These are phyloP conservation scores for Plenodomus tracheiphilus DNA, from an alignment of 2,329 filamentous ascomycete genomes.

Conservation along the genomic window DNA sequence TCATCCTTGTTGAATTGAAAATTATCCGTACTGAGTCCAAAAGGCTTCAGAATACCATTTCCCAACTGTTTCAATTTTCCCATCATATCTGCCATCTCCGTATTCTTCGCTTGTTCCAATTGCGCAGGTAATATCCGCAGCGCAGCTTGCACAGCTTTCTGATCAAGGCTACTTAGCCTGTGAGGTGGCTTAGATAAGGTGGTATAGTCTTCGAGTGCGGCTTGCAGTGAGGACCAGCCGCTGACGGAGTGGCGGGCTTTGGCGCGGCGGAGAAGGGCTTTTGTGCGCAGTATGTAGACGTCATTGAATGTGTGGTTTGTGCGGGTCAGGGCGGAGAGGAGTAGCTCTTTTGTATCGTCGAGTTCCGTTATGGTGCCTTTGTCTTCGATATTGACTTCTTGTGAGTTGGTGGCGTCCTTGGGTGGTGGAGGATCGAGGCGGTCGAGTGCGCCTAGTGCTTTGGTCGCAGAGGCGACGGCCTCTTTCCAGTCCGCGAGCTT, in stretches of 20 bases:
- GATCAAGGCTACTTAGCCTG: conserved; percentile 65
- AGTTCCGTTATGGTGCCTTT: conserved; percentile 63
- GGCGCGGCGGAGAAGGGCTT: conserved; percentile 79
- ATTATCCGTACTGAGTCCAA: conserved; percentile 90
- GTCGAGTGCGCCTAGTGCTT: conserved; percentile 73
- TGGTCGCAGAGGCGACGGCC: conserved; percentile 72
- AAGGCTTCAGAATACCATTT: conserved; percentile 88
- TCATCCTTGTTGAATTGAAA: conserved; percentile 94
- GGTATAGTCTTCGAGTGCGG: conserved; percentile 81
- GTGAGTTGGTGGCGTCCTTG: conserved; percentile 44
- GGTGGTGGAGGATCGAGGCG: conserved; percentile 54
- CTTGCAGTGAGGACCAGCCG: conserved; percentile 79
- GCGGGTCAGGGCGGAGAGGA: conserved; percentile 37
- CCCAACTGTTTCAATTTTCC: conserved; percentile 90
- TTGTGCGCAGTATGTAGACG: conserved; percentile 75
- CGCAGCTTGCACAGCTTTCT: conserved; percentile 67
- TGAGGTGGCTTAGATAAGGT: conserved; percentile 61
- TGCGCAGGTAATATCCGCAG: conserved; percentile 67
- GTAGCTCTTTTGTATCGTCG: conserved; percentile 51
- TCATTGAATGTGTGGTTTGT: conserved; percentile 54
- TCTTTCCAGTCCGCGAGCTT: conserved; percentile 86
- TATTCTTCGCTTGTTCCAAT: conserved; percentile 78
- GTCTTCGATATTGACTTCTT: conserved; percentile 51
- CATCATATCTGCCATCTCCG: conserved; percentile 96
- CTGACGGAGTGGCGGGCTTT: conserved; percentile 71